These are phyloP conservation scores for Exophiala xenobiotica DNA, from an alignment of 2,329 filamentous ascomycete species.

Conservation along the genomic window DNA sequence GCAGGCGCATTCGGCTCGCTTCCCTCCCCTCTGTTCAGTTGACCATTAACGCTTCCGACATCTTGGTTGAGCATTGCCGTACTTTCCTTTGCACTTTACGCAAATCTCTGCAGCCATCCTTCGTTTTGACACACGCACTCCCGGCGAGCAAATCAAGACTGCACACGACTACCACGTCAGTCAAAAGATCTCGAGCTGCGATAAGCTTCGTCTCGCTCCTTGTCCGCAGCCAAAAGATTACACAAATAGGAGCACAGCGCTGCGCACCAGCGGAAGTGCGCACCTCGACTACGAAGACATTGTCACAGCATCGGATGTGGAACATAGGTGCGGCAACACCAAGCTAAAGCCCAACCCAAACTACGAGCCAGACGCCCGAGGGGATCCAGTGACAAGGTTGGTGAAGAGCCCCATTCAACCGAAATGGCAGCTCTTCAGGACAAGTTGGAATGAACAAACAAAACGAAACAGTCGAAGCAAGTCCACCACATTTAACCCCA, in stretches of 20 bases:
- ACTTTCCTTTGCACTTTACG: constrained; percentile 2
- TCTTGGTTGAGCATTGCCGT: background rate
- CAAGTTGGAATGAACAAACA: background rate
- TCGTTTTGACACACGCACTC: constrained; percentile 17
- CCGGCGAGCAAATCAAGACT: constrained; percentile 20
- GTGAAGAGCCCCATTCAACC: constrained; percentile 5
- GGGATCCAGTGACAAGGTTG: constrained; percentile 11
- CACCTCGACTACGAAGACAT: constrained; percentile 14
- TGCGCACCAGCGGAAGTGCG: constrained; percentile 19
- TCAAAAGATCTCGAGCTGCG: constrained; percentile 11
- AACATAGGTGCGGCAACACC: constrained; percentile 11
- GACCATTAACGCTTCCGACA: background rate
- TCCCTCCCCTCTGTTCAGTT: constrained; percentile 1
- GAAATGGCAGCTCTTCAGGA: constrained; percentile 2
- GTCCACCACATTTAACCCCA: constrained; percentile 4
- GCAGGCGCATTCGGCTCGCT: constrained; percentile 12
- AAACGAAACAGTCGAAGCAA: background rate
- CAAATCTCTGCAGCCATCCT: constrained; percentile 17
- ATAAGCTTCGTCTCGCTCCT: constrained; percentile 5
- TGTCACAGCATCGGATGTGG: constrained; percentile 16
- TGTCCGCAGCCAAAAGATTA: constrained; percentile 6
- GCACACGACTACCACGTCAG: constrained; percentile 17
- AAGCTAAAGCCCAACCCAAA: constrained; percentile 4
- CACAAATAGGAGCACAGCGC: constrained; percentile 3
- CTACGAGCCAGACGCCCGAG: constrained; percentile 1